Conservation (phyloP, 2,329 filamentous ascomycete genomes). For the Claviceps pusilla region DNA sequence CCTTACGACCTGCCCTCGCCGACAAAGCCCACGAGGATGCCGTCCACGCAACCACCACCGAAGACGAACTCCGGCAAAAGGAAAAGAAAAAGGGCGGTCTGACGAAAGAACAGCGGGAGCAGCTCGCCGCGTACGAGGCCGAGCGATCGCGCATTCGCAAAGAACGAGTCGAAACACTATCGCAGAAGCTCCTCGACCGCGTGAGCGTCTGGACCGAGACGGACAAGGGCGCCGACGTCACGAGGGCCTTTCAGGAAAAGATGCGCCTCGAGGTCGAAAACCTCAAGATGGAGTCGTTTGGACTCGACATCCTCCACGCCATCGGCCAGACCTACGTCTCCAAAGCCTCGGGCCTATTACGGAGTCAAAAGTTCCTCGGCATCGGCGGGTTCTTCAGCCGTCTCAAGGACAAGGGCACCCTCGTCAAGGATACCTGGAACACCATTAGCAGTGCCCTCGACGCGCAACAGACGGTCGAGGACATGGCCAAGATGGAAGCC, state of each 20-base stretch:
- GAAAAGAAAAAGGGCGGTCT: slow-evolving; percentile 82
- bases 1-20: slow-evolving; percentile 73
- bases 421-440: slow-evolving; percentile 97
- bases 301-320: slow-evolving; percentile 86
- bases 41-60: slow-evolving; percentile 56
- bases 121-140: slow-evolving; percentile 73
- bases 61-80: slow-evolving; percentile 25
- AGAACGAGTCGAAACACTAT: slow-evolving; percentile 74
- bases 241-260: slow-evolving; percentile 82
- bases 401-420: slow-evolving; percentile 87
- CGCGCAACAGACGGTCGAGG: slow-evolving; percentile 95
- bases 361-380: slow-evolving; percentile 92
- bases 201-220: slow-evolving; percentile 95
- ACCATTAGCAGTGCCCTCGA: slow-evolving; percentile 94
- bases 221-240: slow-evolving; percentile 75
- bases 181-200: slow-evolving; percentile 74
- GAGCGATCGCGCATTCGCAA: slow-evolving; percentile 74
- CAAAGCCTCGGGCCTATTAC: slow-evolving; percentile 77
- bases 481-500: slow-evolving; percentile 94
- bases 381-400: slow-evolving; percentile 89
- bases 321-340: slow-evolving; percentile 82
- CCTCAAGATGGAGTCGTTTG: slow-evolving; percentile 98
- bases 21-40: slow-evolving; percentile 61
- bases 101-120: slow-evolving; percentile 83
- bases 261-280: slow-evolving; percentile 91